These are phyloP conservation scores for Nadsonia starkeyi-henricii DNA, from an alignment of 1,139 yeast species.

Conservation along the genomic window DNA sequence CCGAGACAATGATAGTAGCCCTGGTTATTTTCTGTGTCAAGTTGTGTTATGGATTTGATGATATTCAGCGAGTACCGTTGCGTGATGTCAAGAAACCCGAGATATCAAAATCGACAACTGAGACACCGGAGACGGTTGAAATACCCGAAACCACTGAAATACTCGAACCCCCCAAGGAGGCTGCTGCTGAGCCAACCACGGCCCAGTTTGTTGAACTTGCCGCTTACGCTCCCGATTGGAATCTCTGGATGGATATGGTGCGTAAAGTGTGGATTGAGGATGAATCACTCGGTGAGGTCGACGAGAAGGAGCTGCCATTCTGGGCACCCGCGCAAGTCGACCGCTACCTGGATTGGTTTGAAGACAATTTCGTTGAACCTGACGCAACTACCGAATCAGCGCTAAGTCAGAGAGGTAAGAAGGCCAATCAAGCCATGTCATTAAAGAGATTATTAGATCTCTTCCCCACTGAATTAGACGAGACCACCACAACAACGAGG, in stretches of 20 bases:
- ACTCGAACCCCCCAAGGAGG: too few relatives aligned
- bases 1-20: constrained; percentile 11
- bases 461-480: constrained; percentile 12
- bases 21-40: constrained; percentile 19
- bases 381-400: background rate
- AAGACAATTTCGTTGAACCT: constrained; percentile 9
- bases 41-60: constrained; percentile 24
- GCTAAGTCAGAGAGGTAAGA: constrained; percentile 1
- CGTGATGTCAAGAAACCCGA: too few relatives aligned
- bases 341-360: constrained; percentile 21
- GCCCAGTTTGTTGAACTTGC: constrained; percentile 10
- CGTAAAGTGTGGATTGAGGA: constrained; percentile 21
- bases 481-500: background rate
- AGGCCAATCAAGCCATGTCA: constrained; percentile 4
- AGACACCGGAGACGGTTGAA: too few relatives aligned
- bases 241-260: constrained; percentile 22
- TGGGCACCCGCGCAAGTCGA: constrained; percentile 19
- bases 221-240: constrained; percentile 20
- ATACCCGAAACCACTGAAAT: too few relatives aligned
- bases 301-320: constrained; percentile 17
- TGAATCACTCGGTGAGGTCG: constrained; percentile 15
- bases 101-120: too few relatives aligned
- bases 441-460: constrained; percentile 11
- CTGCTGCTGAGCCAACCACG: constrained; percentile 7
- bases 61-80: constrained; percentile 2